Evolutionary conservation across 805 yeast genomes (phyloP).

Genomic region (Candida stauntonica): DNA sequence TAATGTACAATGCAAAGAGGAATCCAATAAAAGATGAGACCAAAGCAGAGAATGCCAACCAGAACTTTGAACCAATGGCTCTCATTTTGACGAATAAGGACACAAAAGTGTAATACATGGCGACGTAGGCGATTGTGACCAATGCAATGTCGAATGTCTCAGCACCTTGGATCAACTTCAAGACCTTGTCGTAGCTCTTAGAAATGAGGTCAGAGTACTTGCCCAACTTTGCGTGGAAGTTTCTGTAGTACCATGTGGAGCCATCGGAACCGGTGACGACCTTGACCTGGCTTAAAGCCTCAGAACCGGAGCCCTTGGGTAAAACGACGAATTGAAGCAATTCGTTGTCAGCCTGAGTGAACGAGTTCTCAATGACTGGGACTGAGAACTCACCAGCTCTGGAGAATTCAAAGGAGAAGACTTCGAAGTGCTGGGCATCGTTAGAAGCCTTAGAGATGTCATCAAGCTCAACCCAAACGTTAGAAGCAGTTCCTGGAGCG

Average conservation of each 20-base stretch:
- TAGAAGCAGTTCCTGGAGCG: constrained; percentile 28
- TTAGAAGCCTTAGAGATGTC: constrained; percentile 33
- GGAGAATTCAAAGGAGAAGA: constrained; percentile 57
- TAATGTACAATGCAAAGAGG: constrained; percentile 66
- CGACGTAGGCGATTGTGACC: constrained; percentile 74
- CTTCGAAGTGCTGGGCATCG: constrained; percentile 41
- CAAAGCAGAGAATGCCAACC: constrained; percentile 80
- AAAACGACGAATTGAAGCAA: constrained; percentile 39
- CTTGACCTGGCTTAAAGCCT: constrained; percentile 10
- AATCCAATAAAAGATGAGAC: constrained; percentile 80
- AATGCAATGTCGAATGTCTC: constrained; percentile 82
- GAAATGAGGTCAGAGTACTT: constrained; percentile 51
- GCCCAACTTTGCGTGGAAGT: constrained; percentile 47
- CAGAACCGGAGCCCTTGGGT: constrained; percentile 18
- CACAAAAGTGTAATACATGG: constrained; percentile 81
- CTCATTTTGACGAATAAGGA: constrained; percentile 74
- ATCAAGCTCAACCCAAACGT: constrained; percentile 46
- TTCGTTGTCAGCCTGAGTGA: constrained; percentile 36
- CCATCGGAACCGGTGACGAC: constrained; percentile 34
- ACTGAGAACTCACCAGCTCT: constrained; percentile 36
- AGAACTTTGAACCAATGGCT: constrained; percentile 74
- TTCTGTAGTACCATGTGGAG: constrained; percentile 56
- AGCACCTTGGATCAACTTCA: constrained; percentile 56
- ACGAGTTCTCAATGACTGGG: constrained; percentile 39
- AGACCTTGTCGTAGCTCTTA: constrained; percentile 36